phyloP scores from a whole-genome alignment of 495 filamentous ascomycete species.

The Peziza echinospora region DNA sequence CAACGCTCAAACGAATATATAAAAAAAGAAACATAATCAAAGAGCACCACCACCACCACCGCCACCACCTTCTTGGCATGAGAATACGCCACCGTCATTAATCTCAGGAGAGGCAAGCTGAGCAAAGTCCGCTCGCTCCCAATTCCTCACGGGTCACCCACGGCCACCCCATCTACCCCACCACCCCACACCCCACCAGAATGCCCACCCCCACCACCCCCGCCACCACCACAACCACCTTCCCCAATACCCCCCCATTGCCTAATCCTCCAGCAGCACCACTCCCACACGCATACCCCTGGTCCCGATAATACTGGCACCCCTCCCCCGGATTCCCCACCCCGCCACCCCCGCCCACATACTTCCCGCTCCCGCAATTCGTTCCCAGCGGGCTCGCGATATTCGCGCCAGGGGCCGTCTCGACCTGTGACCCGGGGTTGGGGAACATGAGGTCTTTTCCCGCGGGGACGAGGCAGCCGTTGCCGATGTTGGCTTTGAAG shows the following conservation, averaged over 20 bases:
- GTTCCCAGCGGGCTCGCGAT: background rate
- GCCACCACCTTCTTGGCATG: too few species aligned
- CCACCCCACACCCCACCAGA: background rate
- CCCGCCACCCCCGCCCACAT: background rate
- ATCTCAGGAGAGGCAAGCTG: too few species aligned
- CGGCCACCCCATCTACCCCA: background rate
- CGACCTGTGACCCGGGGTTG: background rate
- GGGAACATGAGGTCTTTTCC: constrained; percentile 5
- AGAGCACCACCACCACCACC: too few species aligned
- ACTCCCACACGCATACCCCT: background rate
- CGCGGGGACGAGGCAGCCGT: constrained; percentile 13
- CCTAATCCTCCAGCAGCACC: background rate
- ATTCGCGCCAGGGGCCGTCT: background rate
- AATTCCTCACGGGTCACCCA: background rate
- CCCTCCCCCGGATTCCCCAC: background rate
- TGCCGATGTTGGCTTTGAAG: constrained; percentile 36
- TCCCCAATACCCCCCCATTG: background rate
- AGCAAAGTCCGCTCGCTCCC: too few species aligned
- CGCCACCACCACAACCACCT: background rate
- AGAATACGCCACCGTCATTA: too few species aligned
- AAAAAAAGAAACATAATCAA: too few species aligned
- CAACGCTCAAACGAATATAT: too few species aligned
- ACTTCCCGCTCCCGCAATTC: background rate
- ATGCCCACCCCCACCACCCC: background rate
- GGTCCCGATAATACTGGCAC: background rate